These are phyloP conservation scores for Arthrobotrys sphaeroides DNA, from an alignment of 2,329 filamentous ascomycete species.

Conservation along the genomic window DNA sequence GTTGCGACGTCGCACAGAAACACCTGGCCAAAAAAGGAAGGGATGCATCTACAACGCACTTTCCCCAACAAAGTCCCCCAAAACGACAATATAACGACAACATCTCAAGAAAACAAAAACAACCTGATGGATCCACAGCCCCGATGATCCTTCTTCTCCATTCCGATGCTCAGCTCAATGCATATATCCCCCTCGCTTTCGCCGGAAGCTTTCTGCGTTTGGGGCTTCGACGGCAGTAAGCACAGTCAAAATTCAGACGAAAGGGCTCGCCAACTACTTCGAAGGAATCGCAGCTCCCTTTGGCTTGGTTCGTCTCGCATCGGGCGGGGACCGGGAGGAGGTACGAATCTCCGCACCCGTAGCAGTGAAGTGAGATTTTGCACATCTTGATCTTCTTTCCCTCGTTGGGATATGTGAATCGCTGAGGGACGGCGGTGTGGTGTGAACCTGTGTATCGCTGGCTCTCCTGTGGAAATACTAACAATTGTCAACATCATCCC, in stretches of 20 bases:
- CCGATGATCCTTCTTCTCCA: background rate
- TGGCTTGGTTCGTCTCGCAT: slow-evolving; percentile 33
- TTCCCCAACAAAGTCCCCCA: slow-evolving; percentile 14
- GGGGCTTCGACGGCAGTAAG: slow-evolving; percentile 43
- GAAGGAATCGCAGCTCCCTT: slow-evolving; percentile 46
- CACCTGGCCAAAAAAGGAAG: slow-evolving; percentile 2
- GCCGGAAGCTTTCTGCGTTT: slow-evolving; percentile 45
- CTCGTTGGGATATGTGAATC: background rate
- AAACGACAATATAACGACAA: background rate
- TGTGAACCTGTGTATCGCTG: background rate
- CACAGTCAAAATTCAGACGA: slow-evolving; percentile 42
- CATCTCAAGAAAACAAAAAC: background rate
- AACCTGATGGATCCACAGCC: background rate
- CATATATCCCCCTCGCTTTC: slow-evolving; percentile 49
- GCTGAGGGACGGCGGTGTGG: background rate
- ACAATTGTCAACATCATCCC: background rate
- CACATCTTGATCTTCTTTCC: slow-evolving; percentile 34
- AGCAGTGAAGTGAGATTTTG: slow-evolving; percentile 50
- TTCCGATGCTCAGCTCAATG: slow-evolving; percentile 25
- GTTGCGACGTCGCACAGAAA: background rate
- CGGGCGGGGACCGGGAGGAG: slow-evolving; percentile 35
- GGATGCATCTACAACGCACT: slow-evolving; percentile 11
- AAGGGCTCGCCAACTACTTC: slow-evolving; percentile 39
- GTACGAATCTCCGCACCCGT: slow-evolving; percentile 48
- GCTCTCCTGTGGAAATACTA: background rate